These are phyloP conservation scores for Sclerotinia borealis DNA, from an alignment of 2,329 filamentous ascomycete species.

Conservation along the genomic window DNA sequence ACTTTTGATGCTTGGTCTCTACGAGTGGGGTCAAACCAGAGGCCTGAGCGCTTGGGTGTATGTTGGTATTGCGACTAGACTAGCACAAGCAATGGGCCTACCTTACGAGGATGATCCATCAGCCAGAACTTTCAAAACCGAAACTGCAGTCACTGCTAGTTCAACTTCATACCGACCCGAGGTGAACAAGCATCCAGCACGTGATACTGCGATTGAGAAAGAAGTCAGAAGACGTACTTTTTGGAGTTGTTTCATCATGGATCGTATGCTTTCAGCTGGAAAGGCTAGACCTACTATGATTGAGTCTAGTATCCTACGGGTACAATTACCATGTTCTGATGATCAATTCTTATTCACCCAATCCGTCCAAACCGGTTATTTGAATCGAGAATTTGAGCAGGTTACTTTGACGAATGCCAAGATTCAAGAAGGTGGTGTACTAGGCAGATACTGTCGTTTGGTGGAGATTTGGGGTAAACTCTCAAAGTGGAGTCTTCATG, in stretches of 20 bases:
- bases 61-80: constrained; percentile 52
- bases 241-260: constrained; percentile 69
- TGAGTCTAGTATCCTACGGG: constrained; percentile 51
- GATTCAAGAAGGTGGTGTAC: constrained; percentile 27
- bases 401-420: constrained; percentile 34
- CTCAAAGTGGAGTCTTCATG: constrained; percentile 47
- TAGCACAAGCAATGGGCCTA: constrained; percentile 56
- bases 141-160: constrained; percentile 31
- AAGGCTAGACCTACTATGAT: constrained; percentile 56
- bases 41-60: constrained; percentile 61
- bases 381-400: constrained; percentile 39
- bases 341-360: constrained; percentile 56
- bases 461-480: constrained; percentile 56
- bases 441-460: constrained; percentile 49
- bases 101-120: constrained; percentile 46
- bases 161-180: constrained; percentile 25
- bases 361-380: constrained; percentile 48
- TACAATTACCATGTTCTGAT: constrained; percentile 64
- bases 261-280: constrained; percentile 62
- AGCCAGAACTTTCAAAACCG: constrained; percentile 24
- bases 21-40: constrained; percentile 63
- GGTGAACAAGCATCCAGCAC: constrained; percentile 15
- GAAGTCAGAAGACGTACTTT: constrained; percentile 65
- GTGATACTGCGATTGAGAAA: constrained; percentile 46
- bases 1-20: constrained; percentile 63